Conservation (phyloP, 148 eudicot species). For the Vaccinium myrtillus region DNA sequence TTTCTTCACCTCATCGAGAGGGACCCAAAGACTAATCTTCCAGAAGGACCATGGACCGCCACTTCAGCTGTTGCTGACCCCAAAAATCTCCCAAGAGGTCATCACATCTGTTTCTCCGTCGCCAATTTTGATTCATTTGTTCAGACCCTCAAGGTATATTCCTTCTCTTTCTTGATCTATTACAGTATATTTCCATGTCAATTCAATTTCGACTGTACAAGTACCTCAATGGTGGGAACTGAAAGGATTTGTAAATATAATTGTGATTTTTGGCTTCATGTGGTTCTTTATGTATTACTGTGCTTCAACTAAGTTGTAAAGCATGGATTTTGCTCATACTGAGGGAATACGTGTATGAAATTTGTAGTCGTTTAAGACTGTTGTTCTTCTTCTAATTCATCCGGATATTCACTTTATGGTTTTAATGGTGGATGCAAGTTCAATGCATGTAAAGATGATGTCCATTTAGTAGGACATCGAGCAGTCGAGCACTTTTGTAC, state of each 20-base stretch:
- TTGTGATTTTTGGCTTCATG: not conserved
- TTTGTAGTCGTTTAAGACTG: not conserved
- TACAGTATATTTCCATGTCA: not conserved
- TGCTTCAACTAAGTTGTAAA: not conserved
- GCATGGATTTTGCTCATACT: not conserved
- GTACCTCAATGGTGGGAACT: not conserved
- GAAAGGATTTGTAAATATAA: not conserved
- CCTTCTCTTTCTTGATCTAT: not conserved
- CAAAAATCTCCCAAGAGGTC: slow-evolving; percentile 59
- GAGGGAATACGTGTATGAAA: not conserved
- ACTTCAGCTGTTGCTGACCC: slow-evolving; percentile 55
- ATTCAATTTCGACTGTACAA: not conserved
- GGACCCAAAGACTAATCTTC: slow-evolving; percentile 59
- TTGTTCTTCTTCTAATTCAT: not conserved
- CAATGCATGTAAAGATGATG: not conserved
- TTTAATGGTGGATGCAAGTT: not conserved
- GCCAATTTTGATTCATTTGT: slow-evolving; percentile 76
- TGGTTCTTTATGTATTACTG: not conserved
- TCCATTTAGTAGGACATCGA: not conserved
- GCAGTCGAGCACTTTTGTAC: not conserved
- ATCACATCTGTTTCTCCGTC: slow-evolving; percentile 65
- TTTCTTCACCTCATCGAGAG: slow-evolving; percentile 77
- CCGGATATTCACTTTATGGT: not conserved
- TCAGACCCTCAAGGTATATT: slow-evolving; percentile 58
- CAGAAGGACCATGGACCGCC: slow-evolving; percentile 76